phyloP scores from a whole-genome alignment of 2,329 filamentous ascomycete genomes.

The Davidsoniella eucalypti region DNA sequence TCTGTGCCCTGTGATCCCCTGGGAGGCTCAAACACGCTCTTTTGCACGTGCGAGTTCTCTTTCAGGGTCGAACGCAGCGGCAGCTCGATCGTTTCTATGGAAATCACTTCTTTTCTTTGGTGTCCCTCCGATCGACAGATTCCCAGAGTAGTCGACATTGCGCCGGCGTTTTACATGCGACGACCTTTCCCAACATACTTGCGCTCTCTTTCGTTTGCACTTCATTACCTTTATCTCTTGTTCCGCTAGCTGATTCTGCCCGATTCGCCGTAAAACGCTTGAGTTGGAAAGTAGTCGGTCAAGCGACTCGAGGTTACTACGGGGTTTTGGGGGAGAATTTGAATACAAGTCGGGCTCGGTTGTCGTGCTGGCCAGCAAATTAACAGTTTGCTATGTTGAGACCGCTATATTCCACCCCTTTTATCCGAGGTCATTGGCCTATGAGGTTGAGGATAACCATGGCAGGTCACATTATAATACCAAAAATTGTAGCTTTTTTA shows the following conservation, averaged over 20 bases:
- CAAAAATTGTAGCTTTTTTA: background rate
- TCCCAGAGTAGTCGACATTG: conserved; percentile 44
- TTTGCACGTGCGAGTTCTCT: conserved; percentile 19
- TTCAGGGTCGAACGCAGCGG: conserved; percentile 52
- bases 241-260: conserved; percentile 1
- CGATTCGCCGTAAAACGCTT: conserved; percentile 8
- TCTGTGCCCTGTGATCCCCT: conserved; percentile 77
- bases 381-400: conserved; percentile 20
- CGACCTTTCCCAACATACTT: too few species aligned
- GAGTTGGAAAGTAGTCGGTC: background rate
- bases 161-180: background rate
- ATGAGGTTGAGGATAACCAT: conserved; percentile 91
- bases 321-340: background rate
- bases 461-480: conserved; percentile 19
- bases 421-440: conserved; percentile 79
- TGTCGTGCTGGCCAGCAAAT: too few species aligned
- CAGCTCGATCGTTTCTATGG: conserved; percentile 71
- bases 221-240: too few species aligned
- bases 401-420: conserved; percentile 79
- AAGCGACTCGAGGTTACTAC: background rate
- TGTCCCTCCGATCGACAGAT: conserved; percentile 86
- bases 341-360: background rate
- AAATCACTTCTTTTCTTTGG: conserved; percentile 55
- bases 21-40: conserved; percentile 19
- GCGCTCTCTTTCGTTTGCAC: too few species aligned